Conservation (phyloP, 2,329 filamentous ascomycete genomes). For the Hypomyces rosellus region DNA sequence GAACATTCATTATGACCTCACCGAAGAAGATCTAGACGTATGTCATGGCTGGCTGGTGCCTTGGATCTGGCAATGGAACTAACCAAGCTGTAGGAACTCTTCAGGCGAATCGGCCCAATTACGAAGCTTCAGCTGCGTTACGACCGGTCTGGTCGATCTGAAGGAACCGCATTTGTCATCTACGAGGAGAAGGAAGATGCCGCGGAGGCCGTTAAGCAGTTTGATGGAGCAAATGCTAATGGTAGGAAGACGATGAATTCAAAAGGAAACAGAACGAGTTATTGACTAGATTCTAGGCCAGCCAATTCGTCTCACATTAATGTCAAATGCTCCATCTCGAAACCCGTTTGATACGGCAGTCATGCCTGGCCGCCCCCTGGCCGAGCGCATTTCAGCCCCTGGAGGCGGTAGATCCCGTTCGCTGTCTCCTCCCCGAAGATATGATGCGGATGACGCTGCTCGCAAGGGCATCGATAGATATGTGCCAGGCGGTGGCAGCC, state of each 20-base stretch:
- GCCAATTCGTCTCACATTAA: conserved; percentile 67
- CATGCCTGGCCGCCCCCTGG: conserved; percentile 50
- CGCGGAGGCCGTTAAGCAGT: conserved; percentile 67
- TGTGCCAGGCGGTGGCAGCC: conserved; percentile 52
- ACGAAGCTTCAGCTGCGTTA: conserved; percentile 65
- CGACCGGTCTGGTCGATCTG: conserved; percentile 81
- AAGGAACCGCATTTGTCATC: conserved; percentile 77
- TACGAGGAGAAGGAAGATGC: conserved; percentile 70
- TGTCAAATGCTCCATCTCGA: conserved; percentile 46
- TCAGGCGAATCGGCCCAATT: conserved; percentile 69
- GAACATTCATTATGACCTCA: conserved; percentile 89
- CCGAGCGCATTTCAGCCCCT: conserved; percentile 54
- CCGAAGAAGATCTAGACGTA: conserved; percentile 76
- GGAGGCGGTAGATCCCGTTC: conserved; percentile 55
- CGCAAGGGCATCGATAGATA: conserved; percentile 73
- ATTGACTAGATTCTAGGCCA: conserved; percentile 46
- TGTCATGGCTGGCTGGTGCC: conserved; percentile 10
- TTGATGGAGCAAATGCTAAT: conserved; percentile 85
- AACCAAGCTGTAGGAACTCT: conserved; percentile 59
- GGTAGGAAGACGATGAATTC: conserved; percentile 34
- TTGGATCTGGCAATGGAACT: conserved; percentile 5
- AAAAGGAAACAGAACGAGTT: background rate
- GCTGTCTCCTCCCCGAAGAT: conserved; percentile 41
- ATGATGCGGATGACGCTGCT: conserved; percentile 50
- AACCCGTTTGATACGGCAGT: conserved; percentile 53